phyloP scores from a whole-genome alignment of 2,329 filamentous ascomycete genomes.

The Fusarium sp. region DNA sequence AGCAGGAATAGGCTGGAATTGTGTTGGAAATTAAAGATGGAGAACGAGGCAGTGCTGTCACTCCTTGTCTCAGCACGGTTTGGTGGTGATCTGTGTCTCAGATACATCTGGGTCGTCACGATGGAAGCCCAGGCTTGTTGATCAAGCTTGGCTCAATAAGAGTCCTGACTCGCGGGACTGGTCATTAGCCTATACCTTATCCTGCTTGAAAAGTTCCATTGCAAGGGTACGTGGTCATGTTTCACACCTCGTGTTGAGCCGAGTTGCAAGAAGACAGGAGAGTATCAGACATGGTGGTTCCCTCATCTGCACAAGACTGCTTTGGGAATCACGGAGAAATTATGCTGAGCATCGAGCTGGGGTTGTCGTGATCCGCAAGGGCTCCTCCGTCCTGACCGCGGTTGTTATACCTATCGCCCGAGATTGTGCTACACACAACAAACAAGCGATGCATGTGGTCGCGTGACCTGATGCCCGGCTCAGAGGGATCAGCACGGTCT shows the following conservation, averaged over 20 bases:
- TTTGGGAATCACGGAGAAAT: slow-evolving; percentile 2
- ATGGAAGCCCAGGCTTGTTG: background rate
- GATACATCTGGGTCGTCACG: background rate
- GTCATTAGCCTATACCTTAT: background rate
- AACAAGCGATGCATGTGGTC: background rate
- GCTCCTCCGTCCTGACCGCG: background rate
- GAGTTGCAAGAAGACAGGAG: background rate
- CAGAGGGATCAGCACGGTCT: background rate
- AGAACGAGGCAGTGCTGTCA: background rate
- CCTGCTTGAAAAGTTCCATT: background rate
- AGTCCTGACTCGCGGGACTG: background rate
- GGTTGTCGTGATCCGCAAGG: background rate
- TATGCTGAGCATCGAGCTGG: background rate
- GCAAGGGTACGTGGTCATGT: background rate
- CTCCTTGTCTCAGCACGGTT: background rate
- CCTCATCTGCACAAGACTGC: background rate
- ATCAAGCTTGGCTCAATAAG: background rate
- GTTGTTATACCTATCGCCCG: background rate
- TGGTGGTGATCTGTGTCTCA: background rate
- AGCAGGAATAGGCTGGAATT: background rate
- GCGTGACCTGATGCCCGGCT: slow-evolving; percentile 5
- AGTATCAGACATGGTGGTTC: background rate
- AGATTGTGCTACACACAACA: background rate
- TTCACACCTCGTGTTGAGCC: background rate
- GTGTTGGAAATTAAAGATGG: background rate